Evolutionary conservation across 2,329 filamentous ascomycete genomes (phyloP).

Genomic region (Fusarium beomiforme): DNA sequence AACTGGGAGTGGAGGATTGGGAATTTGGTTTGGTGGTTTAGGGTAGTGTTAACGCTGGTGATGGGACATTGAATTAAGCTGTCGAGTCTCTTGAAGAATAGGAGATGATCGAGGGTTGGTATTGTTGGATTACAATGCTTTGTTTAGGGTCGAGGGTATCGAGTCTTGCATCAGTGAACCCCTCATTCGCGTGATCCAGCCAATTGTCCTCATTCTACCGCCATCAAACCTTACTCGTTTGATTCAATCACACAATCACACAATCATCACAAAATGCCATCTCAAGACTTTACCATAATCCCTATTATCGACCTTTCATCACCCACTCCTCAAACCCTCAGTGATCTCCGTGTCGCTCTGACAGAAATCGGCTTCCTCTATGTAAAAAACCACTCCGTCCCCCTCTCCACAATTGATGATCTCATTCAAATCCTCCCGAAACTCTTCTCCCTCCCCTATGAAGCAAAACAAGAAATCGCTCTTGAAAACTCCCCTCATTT

Average conservation of each 20-base stretch:
- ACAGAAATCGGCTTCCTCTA: constrained; percentile 65
- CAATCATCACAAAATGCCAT: background rate
- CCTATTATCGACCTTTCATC: constrained; percentile 61
- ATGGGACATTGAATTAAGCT: background rate
- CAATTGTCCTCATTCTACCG: background rate
- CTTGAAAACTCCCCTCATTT: constrained; percentile 68
- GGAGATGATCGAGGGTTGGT: background rate
- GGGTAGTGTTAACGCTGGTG: background rate
- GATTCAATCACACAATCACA: background rate
- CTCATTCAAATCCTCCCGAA: constrained; percentile 53
- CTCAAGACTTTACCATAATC: constrained; percentile 51
- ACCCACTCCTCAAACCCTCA: constrained; percentile 53
- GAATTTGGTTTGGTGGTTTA: background rate
- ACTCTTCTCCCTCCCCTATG: constrained; percentile 54
- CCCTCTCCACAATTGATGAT: constrained; percentile 43
- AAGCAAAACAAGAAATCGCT: constrained; percentile 53
- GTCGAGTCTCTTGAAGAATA: no score
- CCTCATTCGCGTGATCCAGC: background rate
- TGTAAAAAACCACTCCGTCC: constrained; percentile 60
- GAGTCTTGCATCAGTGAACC: background rate
- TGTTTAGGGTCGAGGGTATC: background rate
- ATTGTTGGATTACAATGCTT: background rate
- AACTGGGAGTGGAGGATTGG: background rate
- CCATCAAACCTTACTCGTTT: background rate
- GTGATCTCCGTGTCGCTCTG: constrained; percentile 57